Evolutionary conservation across 1,139 yeast species (phyloP), one percentile per base, ranked within the genome.

Genomic region (Lodderomyces orthopsilosis): DNA sequence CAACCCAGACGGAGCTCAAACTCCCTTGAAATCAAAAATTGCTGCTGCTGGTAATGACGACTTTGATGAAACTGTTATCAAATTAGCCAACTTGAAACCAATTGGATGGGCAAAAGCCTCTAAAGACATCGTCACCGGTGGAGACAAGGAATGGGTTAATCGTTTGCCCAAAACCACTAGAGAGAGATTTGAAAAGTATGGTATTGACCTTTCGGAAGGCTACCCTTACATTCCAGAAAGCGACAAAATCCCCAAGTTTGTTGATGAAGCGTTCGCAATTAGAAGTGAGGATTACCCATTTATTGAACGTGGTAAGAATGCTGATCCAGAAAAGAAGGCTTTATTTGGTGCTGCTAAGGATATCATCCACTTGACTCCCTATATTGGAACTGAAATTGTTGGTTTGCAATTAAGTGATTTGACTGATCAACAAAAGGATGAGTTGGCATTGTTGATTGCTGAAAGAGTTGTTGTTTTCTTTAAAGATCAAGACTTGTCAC

Each of bases 331-430:
- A 47, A 76, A 76, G 65, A 75, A 71, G 55, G 75, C 78, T 5
- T 56, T 77, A 38, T 65, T 77, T 37, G 70, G 74, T n/a, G 80
- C 79, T 43, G 81, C 79, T 17, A 67, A 59, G 44, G 75, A 75
- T 52, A 79, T 77, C 15, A 66, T 52, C 35, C 50, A 77, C 46
- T 62, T 75, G 50, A 74, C 81, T 38, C 72, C 70, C 46, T 69
- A 73, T 46, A 61, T 76, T 46, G 83, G 83, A 46, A 76, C 81
- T n/a, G 82, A 77, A 54, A 66, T 79, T 53, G 72, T 74, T 41
- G 82, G 81, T 2, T 57, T 78, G 43, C 82, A 79, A 56, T 60
- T 78, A 44, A 58, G 61, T 14, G 78, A 76, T 27, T 66, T 79
- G 49, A 65, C 56, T 43, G 76, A 76, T 50, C 56, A 77, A 52